Evolutionary conservation across 768 basidiomycete genomes (phyloP).

Genomic region (Tricholoma terreum): DNA sequence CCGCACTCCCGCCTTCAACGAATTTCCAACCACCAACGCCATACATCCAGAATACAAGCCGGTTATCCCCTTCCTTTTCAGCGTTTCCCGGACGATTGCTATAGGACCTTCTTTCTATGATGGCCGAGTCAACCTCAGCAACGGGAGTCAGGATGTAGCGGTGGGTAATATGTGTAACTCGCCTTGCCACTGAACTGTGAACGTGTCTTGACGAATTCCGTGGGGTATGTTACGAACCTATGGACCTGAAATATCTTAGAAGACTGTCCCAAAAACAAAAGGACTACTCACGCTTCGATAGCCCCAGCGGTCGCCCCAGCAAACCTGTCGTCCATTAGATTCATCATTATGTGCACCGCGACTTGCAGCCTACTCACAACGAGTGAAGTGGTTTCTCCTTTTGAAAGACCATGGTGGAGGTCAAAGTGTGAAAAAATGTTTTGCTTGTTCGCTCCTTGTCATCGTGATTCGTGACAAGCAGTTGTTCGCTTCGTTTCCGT

Average conservation of each 20-base stretch:
- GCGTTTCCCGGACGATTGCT: constrained; percentile 69
- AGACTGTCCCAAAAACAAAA: constrained; percentile 5
- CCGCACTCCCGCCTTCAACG: constrained; percentile 91
- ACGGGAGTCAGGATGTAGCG: background rate
- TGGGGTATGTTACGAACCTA: constrained; percentile 84
- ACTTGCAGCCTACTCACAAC: constrained; percentile 42
- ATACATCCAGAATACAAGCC: constrained; percentile 94
- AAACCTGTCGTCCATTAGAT: constrained; percentile 34
- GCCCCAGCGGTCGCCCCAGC: constrained; percentile 93
- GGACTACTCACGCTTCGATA: constrained; percentile 75
- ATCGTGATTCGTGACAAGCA: too few relatives aligned
- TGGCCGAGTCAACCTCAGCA: background rate
- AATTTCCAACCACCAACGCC: constrained; percentile 88
- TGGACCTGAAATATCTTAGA: constrained; percentile 37
- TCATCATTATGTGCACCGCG: background rate
- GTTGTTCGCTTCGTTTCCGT: too few relatives aligned
- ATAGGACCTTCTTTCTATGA: constrained; percentile 61
- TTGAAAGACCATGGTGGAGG: constrained; percentile 42
- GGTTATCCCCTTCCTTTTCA: constrained; percentile 67
- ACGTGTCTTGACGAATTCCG: constrained; percentile 91
- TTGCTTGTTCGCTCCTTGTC: background rate
- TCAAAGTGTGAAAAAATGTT: background rate
- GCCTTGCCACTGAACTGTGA: constrained; percentile 88
- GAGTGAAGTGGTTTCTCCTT: constrained; percentile 86
- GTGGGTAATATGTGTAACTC: constrained; percentile 7